Conservation (phyloP, 805 yeast genomes). For the Myxozyma melibiosi region DNA sequence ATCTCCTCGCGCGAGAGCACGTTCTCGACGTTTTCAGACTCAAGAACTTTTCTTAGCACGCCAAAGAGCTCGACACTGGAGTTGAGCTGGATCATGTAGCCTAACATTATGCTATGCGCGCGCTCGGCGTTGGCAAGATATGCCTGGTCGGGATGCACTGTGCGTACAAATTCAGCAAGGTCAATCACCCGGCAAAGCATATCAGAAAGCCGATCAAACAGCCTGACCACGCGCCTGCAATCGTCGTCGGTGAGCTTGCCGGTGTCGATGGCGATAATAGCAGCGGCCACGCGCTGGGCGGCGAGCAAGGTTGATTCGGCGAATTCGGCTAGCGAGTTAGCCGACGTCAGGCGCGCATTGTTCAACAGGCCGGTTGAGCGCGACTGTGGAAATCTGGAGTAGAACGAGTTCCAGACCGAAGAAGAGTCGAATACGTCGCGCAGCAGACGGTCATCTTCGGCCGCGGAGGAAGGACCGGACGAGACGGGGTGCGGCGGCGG, state of each 20-base stretch:
- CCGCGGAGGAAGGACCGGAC: slow-evolving; percentile 3
- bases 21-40: slow-evolving; percentile 43
- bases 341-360: slow-evolving; percentile 68
- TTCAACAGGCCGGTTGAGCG: slow-evolving; percentile 62
- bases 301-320: slow-evolving; percentile 62
- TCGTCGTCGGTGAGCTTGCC: slow-evolving; percentile 48
- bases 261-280: slow-evolving; percentile 49
- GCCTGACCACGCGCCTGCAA: slow-evolving; percentile 54
- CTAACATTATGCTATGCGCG: slow-evolving; percentile 86
- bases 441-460: slow-evolving; percentile 32
- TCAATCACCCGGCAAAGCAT: slow-evolving; percentile 90
- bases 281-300: slow-evolving; percentile 63
- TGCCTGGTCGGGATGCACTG: slow-evolving; percentile 68
- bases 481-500: slow-evolving; percentile 11
- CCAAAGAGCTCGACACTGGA: slow-evolving; percentile 74
- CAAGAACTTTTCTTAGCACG: slow-evolving; percentile 59
- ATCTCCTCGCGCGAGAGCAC: slow-evolving; percentile 71
- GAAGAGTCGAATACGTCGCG: slow-evolving; percentile 35
- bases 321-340: slow-evolving; percentile 71
- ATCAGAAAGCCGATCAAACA: slow-evolving; percentile 84
- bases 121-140: slow-evolving; percentile 82
- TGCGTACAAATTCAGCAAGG: slow-evolving; percentile 87
- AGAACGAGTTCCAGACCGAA: slow-evolving; percentile 24
- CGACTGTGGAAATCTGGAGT: neutral
- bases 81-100: slow-evolving; percentile 89